These are phyloP conservation scores for Talaromyces pinophilus DNA, from an alignment of 2,329 filamentous ascomycete genomes.

Conservation along the genomic window DNA sequence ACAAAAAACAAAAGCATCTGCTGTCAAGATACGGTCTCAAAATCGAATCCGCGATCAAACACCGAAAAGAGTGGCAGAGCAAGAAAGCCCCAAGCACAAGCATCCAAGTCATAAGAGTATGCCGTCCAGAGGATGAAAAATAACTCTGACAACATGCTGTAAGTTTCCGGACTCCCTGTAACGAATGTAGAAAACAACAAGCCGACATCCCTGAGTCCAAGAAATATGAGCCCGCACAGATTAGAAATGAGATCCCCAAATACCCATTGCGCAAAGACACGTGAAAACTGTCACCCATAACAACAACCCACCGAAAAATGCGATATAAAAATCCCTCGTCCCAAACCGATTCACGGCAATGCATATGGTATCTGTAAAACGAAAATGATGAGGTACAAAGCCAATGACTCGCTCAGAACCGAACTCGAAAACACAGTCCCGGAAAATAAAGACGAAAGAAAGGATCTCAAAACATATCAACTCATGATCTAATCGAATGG, in stretches of 20 bases:
- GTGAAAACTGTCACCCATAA: not conserved
- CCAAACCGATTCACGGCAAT: slow-evolving; percentile 19
- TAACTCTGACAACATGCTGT: not conserved
- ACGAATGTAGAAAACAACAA: slow-evolving; percentile 13
- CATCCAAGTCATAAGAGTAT: slow-evolving; percentile 13
- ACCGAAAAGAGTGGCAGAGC: slow-evolving; percentile 15
- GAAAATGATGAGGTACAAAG: slow-evolving; percentile 15
- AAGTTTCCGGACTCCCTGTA: slow-evolving; percentile 2
- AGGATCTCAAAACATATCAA: not conserved
- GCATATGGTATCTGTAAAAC: slow-evolving; percentile 19
- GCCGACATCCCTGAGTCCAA: slow-evolving; percentile 15
- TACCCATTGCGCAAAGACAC: slow-evolving; percentile 9
- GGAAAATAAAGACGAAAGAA: not conserved
- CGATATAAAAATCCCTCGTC: slow-evolving; percentile 9
- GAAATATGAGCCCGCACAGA: slow-evolving; percentile 16
- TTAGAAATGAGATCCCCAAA: slow-evolving; percentile 12
- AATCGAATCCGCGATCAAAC: slow-evolving; percentile 11
- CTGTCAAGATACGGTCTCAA: slow-evolving; percentile 15
- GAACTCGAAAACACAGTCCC: slow-evolving; percentile 5
- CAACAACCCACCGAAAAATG: slow-evolving; percentile 12
- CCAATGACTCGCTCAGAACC: slow-evolving; percentile 17
- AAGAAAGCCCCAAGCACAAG: slow-evolving; percentile 9
- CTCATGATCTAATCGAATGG: slow-evolving; percentile 10
- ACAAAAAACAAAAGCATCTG: slow-evolving; percentile 1
- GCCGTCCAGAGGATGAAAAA: not conserved